phyloP scores from a whole-genome alignment of 345 rosid genomes.

The Punica granatum region DNA sequence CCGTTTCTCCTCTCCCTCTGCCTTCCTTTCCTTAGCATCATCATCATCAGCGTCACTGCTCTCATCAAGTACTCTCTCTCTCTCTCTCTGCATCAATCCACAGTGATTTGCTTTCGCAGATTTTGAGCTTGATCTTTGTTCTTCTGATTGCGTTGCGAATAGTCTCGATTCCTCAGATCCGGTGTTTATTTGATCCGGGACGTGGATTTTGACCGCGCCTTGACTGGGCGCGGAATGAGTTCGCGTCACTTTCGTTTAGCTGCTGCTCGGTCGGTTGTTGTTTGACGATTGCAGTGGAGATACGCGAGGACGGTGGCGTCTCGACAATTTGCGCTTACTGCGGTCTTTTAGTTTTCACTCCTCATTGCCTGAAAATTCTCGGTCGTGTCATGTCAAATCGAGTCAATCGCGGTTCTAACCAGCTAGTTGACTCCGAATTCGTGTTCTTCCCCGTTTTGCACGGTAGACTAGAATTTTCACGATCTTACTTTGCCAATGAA shows the following conservation, averaged over 20 bases:
- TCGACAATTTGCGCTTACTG: background rate
- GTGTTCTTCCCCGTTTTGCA: background rate
- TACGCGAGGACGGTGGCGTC: background rate
- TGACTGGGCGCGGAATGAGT: conserved; percentile 1
- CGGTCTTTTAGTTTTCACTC: background rate
- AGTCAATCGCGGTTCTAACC: background rate
- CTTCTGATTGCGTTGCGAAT: background rate
- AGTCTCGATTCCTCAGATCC: conserved; percentile 11
- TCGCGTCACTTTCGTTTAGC: background rate
- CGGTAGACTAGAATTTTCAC: background rate
- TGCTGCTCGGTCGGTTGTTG: background rate
- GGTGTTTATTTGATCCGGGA: background rate
- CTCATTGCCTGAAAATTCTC: background rate
- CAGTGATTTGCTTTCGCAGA: background rate
- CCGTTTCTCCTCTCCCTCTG: background rate
- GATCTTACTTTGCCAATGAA: background rate
- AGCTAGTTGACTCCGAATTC: background rate
- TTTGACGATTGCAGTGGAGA: background rate
- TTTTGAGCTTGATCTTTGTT: background rate
- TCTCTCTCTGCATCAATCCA: background rate
- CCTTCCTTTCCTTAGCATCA: background rate
- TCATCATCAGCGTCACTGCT: background rate
- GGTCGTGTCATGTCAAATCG: background rate
- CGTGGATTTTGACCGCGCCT: background rate
- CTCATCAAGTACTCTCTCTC: background rate